Base-by-base conservation (phyloP, 345 rosid genomes). In the Gossypium sturtianum region DNA sequence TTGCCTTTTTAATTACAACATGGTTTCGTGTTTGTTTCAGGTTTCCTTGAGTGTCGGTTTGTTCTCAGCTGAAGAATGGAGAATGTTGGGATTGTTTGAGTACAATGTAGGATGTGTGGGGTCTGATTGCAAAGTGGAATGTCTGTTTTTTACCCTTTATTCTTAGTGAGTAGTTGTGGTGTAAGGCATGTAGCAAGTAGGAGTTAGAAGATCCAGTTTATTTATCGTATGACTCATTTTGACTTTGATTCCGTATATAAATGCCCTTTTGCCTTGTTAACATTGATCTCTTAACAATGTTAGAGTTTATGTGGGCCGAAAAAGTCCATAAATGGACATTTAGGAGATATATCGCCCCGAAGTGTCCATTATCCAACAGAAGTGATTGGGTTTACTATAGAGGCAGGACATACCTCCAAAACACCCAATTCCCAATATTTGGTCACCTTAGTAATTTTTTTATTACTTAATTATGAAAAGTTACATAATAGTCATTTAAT, bases 11-110 rank as follows among this genome's bases (percentile, higher is more conserved):
- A 27, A 34, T 47, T 17, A 19, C 3, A 41, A 15, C 6, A 66
- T 62, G 45, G 1, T 15, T 22, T 34, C 44, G 19, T 74, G 52
- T 48, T 69, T 76, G n/a, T 77, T 70, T 64, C 82, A 91, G 96
- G 96, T 83, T 91, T 79, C 81, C 87, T 87, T 78, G 88, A 87
- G 22, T 90, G 96, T 64, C 73, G 85, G 23, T 89, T 87, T 84
- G 22, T 74, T 57, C 88, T 86, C 74, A 83, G 79, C 82, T 89
- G 85, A 86, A 83, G 5, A 48, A 70, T 49, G 60, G 65, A 51
- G 53, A 80, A 47, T 17, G 57, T 16, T 22, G 58, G 56, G 75
- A 8, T 57, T 25, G 41, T 59, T 72, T 44, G 60, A 76, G 1
- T 62, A 20, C 69, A 61, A 74, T 7, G 53, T 49, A 53, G n/a